These are phyloP conservation scores for Pseudodiploospora longispora DNA, from an alignment of 2,329 filamentous ascomycete genomes.

Conservation along the genomic window DNA sequence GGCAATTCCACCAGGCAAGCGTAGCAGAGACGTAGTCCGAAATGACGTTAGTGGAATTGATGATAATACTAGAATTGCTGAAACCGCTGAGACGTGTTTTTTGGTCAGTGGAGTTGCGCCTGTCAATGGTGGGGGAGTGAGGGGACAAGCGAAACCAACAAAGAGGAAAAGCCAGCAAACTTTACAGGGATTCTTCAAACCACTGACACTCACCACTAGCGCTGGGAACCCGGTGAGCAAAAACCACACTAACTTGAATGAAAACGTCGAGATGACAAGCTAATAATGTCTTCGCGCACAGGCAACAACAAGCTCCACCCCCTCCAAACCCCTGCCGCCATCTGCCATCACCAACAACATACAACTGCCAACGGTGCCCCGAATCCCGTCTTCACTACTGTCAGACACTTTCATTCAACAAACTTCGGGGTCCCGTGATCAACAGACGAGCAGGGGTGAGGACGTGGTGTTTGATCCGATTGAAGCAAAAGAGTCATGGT, in stretches of 20 bases:
- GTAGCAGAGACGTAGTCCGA: too few relatives aligned
- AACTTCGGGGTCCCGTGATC: too few relatives aligned
- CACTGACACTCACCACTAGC: conserved; percentile 20
- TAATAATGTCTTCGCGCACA: too few relatives aligned
- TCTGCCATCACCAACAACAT: background rate
- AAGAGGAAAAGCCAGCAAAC: conserved; percentile 38
- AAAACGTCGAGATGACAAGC: too few relatives aligned
- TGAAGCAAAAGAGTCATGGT: conserved; percentile 74
- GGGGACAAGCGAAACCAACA: background rate
- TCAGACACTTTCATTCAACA: too few relatives aligned
- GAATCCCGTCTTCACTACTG: too few relatives aligned
- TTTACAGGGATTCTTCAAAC: conserved; percentile 73
- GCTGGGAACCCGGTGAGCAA: too few relatives aligned
- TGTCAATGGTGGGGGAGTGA: too few relatives aligned
- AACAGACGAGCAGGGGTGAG: background rate
- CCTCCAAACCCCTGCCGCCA: background rate
- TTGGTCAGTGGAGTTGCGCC: background rate
- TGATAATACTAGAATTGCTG: background rate
- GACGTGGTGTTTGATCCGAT: conserved; percentile 58
- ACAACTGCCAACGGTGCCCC: too few relatives aligned
- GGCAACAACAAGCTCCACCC: too few relatives aligned
- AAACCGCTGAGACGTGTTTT: conserved; percentile 28
- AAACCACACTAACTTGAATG: too few relatives aligned
- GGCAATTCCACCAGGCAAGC: too few relatives aligned
- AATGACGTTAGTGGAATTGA: background rate